Percentiles rank a stretch among this genome's conserved stretches.
Evolutionary conservation across 2,329 filamentous ascomycete genomes (phyloP).

Genomic region (Ophiobolus disseminans): DNA sequence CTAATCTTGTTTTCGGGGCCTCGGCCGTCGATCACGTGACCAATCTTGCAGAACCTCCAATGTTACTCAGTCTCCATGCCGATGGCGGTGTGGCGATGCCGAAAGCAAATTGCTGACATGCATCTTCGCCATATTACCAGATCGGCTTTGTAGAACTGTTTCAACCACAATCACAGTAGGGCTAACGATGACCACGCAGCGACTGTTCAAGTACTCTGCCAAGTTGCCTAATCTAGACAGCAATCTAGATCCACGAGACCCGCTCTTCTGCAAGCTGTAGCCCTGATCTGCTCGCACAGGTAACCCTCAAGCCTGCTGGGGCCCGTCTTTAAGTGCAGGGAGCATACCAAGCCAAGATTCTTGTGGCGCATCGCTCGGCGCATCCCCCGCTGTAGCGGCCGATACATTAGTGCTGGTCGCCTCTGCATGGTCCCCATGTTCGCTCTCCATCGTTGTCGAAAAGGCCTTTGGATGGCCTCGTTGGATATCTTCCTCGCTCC

Average conservation of each 20-base stretch:
- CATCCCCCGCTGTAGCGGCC: conserved; percentile 2
- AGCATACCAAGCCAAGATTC: conserved; percentile 19
- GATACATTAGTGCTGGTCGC: conserved; percentile 2
- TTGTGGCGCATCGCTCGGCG: conserved; percentile 11
- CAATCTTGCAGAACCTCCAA: neutral
- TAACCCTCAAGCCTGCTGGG: conserved; percentile 3
- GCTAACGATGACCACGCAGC: neutral
- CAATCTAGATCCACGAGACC: neutral
- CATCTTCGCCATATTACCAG: neutral
- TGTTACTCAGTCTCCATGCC: neutral
- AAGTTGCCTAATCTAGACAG: neutral
- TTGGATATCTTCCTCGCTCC: conserved; percentile 1
- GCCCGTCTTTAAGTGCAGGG: conserved; percentile 16
- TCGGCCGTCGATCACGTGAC: neutral
- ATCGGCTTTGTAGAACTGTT: neutral
- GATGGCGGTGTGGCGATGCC: neutral
- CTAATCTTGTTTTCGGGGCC: neutral
- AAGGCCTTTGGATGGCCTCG: conserved; percentile 1
- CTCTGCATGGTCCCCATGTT: conserved; percentile 8
- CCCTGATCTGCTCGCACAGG: neutral
- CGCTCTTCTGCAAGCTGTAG: neutral
- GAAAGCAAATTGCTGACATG: neutral
- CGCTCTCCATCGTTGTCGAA: conserved; percentile 9
- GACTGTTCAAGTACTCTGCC: neutral
- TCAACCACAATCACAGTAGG: neutral